Conservation (phyloP, 2,329 filamentous ascomycete species). For the Zalaria obscura region DNA sequence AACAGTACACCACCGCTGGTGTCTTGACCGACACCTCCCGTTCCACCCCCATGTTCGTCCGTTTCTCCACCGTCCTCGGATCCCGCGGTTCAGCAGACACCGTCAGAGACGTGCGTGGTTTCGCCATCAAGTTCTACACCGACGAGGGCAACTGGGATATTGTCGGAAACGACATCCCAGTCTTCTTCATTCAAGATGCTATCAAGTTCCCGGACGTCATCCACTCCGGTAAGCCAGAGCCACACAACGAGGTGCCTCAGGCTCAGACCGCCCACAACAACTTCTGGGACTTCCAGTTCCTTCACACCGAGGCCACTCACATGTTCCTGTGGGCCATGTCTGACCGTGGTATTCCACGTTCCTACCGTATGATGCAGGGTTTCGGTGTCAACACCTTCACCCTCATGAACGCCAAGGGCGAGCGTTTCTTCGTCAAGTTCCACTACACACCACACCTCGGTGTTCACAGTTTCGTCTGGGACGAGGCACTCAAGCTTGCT, state of each 20-base stretch:
- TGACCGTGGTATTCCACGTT: constrained; percentile 58
- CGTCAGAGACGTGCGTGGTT: constrained; percentile 70
- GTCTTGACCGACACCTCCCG: constrained; percentile 55
- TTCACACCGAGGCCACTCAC: constrained; percentile 59
- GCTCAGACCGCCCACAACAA: constrained; percentile 60
- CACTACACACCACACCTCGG: constrained; percentile 61
- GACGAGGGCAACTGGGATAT: constrained; percentile 62
- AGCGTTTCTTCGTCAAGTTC: constrained; percentile 65
- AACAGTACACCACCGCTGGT: constrained; percentile 48
- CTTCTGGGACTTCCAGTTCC: constrained; percentile 60
- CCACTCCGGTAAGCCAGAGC: constrained; percentile 52
- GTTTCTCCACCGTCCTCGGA: constrained; percentile 67
- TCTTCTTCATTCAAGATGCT: constrained; percentile 65
- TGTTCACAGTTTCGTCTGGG: constrained; percentile 64
- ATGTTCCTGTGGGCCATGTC: constrained; percentile 73
- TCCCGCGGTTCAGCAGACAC: constrained; percentile 66
- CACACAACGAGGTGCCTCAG: constrained; percentile 56
- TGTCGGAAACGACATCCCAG: constrained; percentile 55
- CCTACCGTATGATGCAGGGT: constrained; percentile 73
- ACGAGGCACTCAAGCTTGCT: constrained; percentile 61
- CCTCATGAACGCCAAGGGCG: constrained; percentile 51
- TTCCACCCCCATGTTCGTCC: constrained; percentile 52
- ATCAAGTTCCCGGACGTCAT: constrained; percentile 60
- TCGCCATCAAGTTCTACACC: constrained; percentile 66
- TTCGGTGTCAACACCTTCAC: constrained; percentile 74